These are phyloP conservation scores for Scopulariopsis brevicaulis DNA, from an alignment of 2,329 filamentous ascomycete species.

Conservation along the genomic window DNA sequence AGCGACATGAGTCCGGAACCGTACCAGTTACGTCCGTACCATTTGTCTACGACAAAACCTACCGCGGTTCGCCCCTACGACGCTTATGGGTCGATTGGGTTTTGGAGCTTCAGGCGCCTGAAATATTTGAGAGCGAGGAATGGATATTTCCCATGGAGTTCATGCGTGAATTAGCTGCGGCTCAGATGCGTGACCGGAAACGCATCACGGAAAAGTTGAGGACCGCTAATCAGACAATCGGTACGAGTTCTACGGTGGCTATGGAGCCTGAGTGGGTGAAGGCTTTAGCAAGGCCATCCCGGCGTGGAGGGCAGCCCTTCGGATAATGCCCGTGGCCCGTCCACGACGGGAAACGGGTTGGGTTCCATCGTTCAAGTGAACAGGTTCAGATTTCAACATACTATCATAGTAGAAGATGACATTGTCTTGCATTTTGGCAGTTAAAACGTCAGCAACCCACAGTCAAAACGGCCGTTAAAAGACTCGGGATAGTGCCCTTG, in stretches of 20 bases:
- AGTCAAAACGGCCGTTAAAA: background rate
- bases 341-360: background rate
- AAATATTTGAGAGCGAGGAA: constrained; percentile 1
- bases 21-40: background rate
- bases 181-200: constrained; percentile 1
- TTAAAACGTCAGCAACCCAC: background rate
- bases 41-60: background rate
- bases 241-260: background rate
- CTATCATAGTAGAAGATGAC: background rate
- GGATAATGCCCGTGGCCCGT: background rate
- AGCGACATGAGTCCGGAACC: background rate
- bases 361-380: background rate
- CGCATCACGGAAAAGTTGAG: background rate
- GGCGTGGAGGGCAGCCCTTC: background rate
- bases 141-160: background rate
- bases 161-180: background rate
- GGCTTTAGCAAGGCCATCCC: background rate
- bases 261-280: background rate
- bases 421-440: background rate
- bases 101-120: background rate
- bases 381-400: background rate
- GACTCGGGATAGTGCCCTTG: background rate
- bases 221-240: constrained; percentile 1
- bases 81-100: constrained; percentile 1
- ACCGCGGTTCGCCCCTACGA: background rate